Base-by-base conservation (phyloP, 768 basidiomycete species). In the Suillus tomentosus region DNA sequence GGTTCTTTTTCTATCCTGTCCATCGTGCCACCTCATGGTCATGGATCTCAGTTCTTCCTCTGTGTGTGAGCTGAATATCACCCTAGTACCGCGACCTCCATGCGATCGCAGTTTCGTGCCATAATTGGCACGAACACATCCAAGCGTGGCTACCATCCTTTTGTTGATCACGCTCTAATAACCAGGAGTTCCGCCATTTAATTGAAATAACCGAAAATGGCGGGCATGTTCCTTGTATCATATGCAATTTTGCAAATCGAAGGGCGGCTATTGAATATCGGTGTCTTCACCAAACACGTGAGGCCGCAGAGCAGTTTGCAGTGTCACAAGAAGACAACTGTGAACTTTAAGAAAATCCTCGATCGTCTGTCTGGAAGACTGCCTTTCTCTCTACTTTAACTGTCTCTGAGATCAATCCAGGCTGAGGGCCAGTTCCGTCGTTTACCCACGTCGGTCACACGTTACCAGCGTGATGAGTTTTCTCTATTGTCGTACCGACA, bases 361-460 rank as follows among this genome's bases (percentile, higher is more conserved):
- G 10, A 8, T 58, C 19, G 10, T 42, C 36, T 66, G 36, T 47
- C 40, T 61, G 34, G 36, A 9, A 36, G 5, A 36, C 60, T 54
- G 24, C 48, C 60, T 61, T 64, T 61, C 54, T 63, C 34, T 67
- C 61, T 59, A 43, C 45, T 48, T 67, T 39, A 47, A 42, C 37
- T 5, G 31, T 54, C 48, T 45, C 43, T 39, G 43, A 83, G 81
- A 78, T 68, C 71, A 60, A 69, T 72, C 51, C 78, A 81, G 36
- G 66, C 65, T 45, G 80, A 82, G 57, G 27, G 63, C 27, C 57
- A 66, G 34, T 67, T 68, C 63, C 77, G 80, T 63, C 81, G 82
- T 31, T 74, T 92, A 24, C 89, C 85, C 27, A 80, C 85, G 39
- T 83, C 93, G 40, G 87, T 88, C 2, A 78, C 83, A 47, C 82